Evolutionary conservation across 495 filamentous ascomycete species (phyloP).

Genomic region (Aspergillus diversus): DNA sequence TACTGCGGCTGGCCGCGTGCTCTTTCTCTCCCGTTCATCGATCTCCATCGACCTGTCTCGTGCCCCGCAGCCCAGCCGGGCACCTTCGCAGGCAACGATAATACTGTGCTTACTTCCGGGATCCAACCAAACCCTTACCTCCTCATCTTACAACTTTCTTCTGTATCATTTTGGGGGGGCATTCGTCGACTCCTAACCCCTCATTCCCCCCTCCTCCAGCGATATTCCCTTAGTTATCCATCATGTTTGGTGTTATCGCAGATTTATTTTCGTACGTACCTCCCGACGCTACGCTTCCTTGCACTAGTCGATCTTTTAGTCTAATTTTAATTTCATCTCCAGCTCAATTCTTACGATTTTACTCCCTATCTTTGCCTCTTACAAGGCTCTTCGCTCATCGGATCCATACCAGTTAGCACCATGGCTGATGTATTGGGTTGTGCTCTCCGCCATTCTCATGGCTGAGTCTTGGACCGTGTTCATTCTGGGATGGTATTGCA

Average conservation of each 20-base stretch:
- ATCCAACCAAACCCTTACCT: neutral
- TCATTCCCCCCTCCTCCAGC: neutral
- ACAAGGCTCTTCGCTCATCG: constrained; percentile 93
- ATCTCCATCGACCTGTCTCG: constrained; percentile 12
- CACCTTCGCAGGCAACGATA: constrained; percentile 14
- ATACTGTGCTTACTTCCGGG: neutral
- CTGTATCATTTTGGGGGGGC: neutral
- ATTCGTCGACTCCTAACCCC: neutral
- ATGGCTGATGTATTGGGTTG: constrained; percentile 99
- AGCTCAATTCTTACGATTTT: constrained; percentile 85
- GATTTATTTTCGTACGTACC: constrained; percentile 75
- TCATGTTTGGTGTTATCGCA: constrained; percentile 82
- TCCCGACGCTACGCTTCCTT: constrained; percentile 5
- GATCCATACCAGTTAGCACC: constrained; percentile 90
- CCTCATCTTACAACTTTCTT: neutral
- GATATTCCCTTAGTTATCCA: constrained; percentile 14
- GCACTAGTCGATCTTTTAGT: constrained; percentile 30
- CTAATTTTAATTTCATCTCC: constrained; percentile 24
- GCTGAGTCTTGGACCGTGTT: constrained; percentile 87
- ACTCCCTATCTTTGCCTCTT: constrained; percentile 95
- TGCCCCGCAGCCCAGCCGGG: constrained; percentile 27
- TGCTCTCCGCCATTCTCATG: constrained; percentile 77
- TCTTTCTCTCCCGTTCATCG: neutral
- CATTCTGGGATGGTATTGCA: constrained; percentile 73
- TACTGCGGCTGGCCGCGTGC: constrained; percentile 23